Conservation (phyloP, 495 filamentous ascomycete species). For the Penicillium alfredii region DNA sequence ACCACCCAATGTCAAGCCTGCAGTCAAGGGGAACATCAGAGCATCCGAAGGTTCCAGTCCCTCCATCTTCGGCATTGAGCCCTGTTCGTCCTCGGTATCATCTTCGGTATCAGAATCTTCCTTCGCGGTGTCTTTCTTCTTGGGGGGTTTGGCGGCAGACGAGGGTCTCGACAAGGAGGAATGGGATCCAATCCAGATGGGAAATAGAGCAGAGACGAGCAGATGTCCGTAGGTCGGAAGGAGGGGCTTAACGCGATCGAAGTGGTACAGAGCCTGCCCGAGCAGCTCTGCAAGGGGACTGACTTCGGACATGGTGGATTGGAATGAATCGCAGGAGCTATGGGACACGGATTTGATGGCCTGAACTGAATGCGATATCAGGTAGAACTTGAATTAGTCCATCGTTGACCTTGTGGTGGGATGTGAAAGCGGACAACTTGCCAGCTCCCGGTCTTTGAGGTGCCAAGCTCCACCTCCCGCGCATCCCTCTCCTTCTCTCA, state of each 20-base stretch:
- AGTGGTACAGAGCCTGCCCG: conserved; percentile 45
- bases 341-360: too few relatives aligned
- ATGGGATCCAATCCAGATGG: conserved; percentile 67
- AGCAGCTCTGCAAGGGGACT: conserved; percentile 44
- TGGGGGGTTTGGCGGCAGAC: conserved; percentile 61
- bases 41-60: conserved; percentile 76
- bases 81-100: conserved; percentile 49
- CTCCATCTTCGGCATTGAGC: conserved; percentile 55
- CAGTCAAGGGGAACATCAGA: conserved; percentile 78
- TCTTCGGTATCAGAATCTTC: conserved; percentile 47
- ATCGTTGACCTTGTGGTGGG: conserved; percentile 1
- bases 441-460: background rate
- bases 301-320: conserved; percentile 36
- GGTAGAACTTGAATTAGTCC: background rate
- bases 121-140: conserved; percentile 44
- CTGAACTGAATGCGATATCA: too few relatives aligned
- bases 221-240: conserved; percentile 65
- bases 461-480: background rate
- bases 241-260: conserved; percentile 44
- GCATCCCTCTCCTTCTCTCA: conserved; percentile 3
- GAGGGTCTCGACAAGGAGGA: conserved; percentile 69
- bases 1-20: conserved; percentile 63
- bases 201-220: conserved; percentile 60
- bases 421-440: background rate
- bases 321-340: too few relatives aligned